Base-by-base conservation (phyloP, 106 monocot genomes). In the Dioscorea dumetorum region DNA sequence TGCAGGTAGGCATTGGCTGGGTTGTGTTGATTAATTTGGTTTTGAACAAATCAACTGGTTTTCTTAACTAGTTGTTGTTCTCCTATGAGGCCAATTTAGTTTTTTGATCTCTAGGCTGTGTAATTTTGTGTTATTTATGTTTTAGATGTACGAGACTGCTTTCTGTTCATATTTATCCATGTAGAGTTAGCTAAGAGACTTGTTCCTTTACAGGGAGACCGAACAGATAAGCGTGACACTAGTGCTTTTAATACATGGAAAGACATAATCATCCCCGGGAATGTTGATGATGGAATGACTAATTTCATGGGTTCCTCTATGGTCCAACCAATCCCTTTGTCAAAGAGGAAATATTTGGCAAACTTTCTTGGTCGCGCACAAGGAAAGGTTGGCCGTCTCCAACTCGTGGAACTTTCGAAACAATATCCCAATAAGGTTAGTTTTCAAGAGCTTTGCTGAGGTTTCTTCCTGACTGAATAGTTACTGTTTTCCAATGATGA, bases 171-270 rank as follows among this genome's bases (percentile, higher is more conserved):
- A 28, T 28, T 28, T 28, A 3, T 28, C 28, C 28, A 28, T 41
- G 41, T 41, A 41, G 41, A 41, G 41, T 41, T 41, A 10, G 10
- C 41, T 41, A 41, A 41, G 41, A 41, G 6, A 41, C 41, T 41
- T 41, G 41, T 10, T 41, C 6, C 5, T 10, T 41, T 6, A 41
- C 77, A 99, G 97, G 97, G 92, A n/a, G 97, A 99, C 62, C 86
- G 92, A 3, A 99, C 97, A 19, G 97, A 99, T 72, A 99, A 99
- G 59, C 79, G 87, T 58, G 89, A 85, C 54, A 81, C 77, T 58
- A 99, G 92, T 71, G 92, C 97, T 64, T 99, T 92, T 79, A 89
- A 87, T 69, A 84, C 97, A 59, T 99, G 92, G 97, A 99, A 99
- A 78, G 97, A 99, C 75, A 90, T 99, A 59, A 90, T 99, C 41